Percentiles rank a stretch among this genome's conserved stretches.
These are phyloP conservation scores for Boletus subparvulus DNA, from an alignment of 768 basidiomycete genomes.

Conservation along the genomic window DNA sequence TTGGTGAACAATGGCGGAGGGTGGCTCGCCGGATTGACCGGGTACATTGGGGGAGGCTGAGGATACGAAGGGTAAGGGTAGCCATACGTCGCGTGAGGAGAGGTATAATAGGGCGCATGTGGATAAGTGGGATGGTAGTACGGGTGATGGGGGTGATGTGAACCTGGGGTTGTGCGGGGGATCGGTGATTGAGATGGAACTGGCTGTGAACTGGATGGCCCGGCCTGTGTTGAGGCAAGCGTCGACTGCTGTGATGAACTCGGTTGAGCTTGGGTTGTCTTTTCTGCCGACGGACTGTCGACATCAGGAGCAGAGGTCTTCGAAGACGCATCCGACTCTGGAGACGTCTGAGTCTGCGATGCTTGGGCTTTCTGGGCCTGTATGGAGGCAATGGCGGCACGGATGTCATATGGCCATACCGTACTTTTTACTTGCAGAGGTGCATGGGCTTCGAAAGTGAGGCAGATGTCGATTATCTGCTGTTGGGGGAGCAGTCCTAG, in stretches of 20 bases:
- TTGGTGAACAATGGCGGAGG: conserved; percentile 37
- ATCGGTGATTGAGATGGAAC: conserved; percentile 20
- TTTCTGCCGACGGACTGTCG: conserved; percentile 15
- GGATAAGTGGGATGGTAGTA: conserved; percentile 63
- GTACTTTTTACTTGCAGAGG: conserved; percentile 60
- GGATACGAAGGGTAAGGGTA: conserved; percentile 38
- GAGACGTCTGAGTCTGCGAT: conserved; percentile 19
- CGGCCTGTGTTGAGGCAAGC: conserved; percentile 26
- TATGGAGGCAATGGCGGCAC: conserved; percentile 58
- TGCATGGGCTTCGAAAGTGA: conserved; percentile 68
- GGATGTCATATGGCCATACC: conserved; percentile 75
- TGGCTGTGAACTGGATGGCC: conserved; percentile 18
- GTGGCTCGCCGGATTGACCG: conserved; percentile 28
- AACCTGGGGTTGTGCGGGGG: conserved; percentile 23
- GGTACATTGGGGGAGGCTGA: conserved; percentile 34
- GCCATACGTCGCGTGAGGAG: conserved; percentile 36
- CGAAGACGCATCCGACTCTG: conserved; percentile 9
- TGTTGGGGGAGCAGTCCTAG: conserved; percentile 62
- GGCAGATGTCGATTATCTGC: conserved; percentile 79
- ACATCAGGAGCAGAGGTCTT: conserved; percentile 14
- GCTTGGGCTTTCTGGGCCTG: conserved; percentile 30
- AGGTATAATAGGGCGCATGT: conserved; percentile 64
- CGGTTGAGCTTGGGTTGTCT: conserved; percentile 13
- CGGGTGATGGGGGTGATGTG: conserved; percentile 52
- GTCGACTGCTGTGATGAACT: conserved; percentile 20